Evolutionary conservation across 139 green algal genomes (phyloP).

Genomic region (Haematococcus lacustris): DNA sequence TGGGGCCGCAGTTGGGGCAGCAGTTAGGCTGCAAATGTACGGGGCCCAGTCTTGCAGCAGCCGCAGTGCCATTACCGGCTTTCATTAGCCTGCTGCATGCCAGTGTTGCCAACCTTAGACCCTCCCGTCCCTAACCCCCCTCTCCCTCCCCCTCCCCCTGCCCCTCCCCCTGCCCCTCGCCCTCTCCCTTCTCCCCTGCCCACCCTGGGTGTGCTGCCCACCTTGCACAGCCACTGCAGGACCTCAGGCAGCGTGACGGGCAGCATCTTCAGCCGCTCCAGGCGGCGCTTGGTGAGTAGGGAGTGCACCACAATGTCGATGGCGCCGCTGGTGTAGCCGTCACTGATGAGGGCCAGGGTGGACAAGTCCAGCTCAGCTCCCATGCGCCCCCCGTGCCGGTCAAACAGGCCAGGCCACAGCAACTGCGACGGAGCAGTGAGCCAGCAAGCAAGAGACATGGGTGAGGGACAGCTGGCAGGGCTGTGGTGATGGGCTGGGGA

Average conservation of each 20-base stretch:
- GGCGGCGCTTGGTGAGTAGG: constrained; percentile 45
- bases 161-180: background rate
- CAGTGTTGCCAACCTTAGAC: background rate
- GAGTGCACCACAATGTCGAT: constrained; percentile 44
- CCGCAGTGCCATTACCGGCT: background rate
- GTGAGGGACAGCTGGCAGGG: too few species aligned
- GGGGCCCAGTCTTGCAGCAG: background rate
- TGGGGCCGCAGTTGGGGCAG: background rate
- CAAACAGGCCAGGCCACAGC: constrained; percentile 57
- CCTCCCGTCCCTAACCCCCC: background rate
- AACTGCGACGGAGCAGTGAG: constrained; percentile 46
- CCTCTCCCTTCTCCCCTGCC: background rate
- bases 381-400: constrained; percentile 46
- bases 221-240: constrained; percentile 61
- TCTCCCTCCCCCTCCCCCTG: background rate
- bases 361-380: constrained; percentile 64
- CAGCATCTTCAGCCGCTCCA: constrained; percentile 33
- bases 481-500: too few species aligned
- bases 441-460: background rate
- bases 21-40: background rate
- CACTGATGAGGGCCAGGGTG: constrained; percentile 62
- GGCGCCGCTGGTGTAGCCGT: constrained; percentile 31
- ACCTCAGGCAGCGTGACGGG: constrained; percentile 43
- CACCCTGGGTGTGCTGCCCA: constrained; percentile 7
- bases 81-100: background rate